Base-by-base conservation (phyloP, 2,329 filamentous ascomycete species). In the Cladosporium austrohemisphaericum region DNA sequence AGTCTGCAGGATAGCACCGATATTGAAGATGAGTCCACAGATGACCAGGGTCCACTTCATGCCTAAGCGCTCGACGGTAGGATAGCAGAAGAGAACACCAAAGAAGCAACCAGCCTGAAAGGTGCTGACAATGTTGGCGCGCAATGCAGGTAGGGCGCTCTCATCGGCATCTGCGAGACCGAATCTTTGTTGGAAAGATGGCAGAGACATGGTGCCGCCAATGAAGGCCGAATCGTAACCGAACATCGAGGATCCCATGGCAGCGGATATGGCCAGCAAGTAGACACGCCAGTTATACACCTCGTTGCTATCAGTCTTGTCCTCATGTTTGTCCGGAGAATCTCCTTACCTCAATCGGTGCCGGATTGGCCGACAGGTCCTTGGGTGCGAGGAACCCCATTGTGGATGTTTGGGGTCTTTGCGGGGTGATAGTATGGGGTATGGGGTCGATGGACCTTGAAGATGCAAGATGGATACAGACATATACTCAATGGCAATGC, bases 141-240 rank as follows among this genome's bases (percentile, higher is more conserved):
- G 37, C 23, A 38, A 16, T n/a, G 44, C 26, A 14, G 44, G 32
- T 10, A 37, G 44, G 19, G 14, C 31, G 22, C 22, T 38, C 9
- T 20, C 22, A 9, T 47, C 44, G 16, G 33, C 25, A 16, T 29
- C 36, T 64, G 25, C 70, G 55, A 88, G 82, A 22, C 72, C 58
- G 63, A 89, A 90, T 61, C 88, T 85, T 2, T 72, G 61, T 40
- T 72, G 74, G 66, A 88, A 88, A 0, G 84, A 85, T 0, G 76
- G 71, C 20, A 89, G 72, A 2, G 83, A 78, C 50, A 89, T 71
- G 1, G 85, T 88, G 0, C 81, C 85, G 53, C 84, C 86, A 57
- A 89, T 88, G 65, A 89, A 89, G 56, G 85, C 83, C 22, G 81
- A 62, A 64, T 81, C 78, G 10, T 79, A 78, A 11, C 76, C 76